Evolutionary conservation across 2,329 filamentous ascomycete species (phyloP).

Genomic region (Zymoseptoria passerinii): DNA sequence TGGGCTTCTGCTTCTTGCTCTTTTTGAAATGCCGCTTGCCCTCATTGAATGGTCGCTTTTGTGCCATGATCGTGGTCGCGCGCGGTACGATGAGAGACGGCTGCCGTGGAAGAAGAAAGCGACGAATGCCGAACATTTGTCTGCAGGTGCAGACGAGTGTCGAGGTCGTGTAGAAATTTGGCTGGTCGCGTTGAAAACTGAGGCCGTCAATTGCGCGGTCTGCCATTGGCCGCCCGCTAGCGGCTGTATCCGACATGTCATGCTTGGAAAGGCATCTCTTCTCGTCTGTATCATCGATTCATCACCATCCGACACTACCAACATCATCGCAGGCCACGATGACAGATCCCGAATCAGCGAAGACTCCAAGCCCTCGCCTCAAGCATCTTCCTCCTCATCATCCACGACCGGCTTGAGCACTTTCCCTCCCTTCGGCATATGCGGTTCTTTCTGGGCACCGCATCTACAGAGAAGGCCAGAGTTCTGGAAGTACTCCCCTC

Average conservation of each 20-base stretch:
- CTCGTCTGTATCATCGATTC: too few relatives aligned
- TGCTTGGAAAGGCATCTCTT: background rate
- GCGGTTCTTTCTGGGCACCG: background rate
- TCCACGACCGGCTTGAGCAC: background rate
- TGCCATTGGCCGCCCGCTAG: background rate
- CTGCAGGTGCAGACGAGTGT: background rate
- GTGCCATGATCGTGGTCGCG: conserved; percentile 18
- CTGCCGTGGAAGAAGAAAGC: background rate
- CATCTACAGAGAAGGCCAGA: conserved; percentile 5
- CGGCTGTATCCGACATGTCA: background rate
- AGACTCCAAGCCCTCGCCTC: background rate
- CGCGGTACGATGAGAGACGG: background rate
- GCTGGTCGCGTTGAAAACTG: background rate
- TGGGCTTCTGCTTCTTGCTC: conserved; percentile 36
- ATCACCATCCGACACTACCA: too few relatives aligned
- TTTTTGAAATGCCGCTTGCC: conserved; percentile 35
- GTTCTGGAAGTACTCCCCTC: conserved; percentile 2
- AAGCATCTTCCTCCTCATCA: background rate
- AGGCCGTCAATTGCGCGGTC: background rate
- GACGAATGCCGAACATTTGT: background rate
- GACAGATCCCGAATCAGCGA: too few relatives aligned
- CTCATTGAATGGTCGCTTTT: conserved; percentile 32
- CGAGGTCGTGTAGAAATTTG: background rate
- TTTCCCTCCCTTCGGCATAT: conserved; percentile 1
- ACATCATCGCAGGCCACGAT: too few relatives aligned